Percentiles rank a stretch among this genome's conserved stretches.
Evolutionary conservation across 2,329 filamentous ascomycete species (phyloP).

Genomic region (Botryotinia calthae): DNA sequence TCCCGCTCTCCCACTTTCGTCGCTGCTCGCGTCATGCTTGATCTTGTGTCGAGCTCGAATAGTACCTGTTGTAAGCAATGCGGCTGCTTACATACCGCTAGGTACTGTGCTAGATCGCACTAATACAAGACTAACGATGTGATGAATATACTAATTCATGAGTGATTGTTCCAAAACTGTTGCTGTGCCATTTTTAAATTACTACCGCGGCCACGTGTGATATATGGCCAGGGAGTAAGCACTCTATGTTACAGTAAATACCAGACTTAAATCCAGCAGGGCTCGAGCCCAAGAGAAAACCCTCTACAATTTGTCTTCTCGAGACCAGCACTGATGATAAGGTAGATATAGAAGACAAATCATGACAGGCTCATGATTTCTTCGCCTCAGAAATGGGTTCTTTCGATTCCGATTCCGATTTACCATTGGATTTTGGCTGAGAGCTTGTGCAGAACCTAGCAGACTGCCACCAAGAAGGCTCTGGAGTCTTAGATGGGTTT

Average conservation of each 20-base stretch:
- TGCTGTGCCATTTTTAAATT: neutral
- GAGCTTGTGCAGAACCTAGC: constrained; percentile 25
- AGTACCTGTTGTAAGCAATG: neutral
- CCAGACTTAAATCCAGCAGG: neutral
- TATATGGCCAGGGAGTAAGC: neutral
- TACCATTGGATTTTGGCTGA: neutral
- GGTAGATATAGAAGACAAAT: neutral
- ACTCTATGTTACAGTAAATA: neutral
- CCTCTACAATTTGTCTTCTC: neutral
- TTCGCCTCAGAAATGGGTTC: neutral
- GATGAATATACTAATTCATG: neutral
- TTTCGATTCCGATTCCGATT: neutral
- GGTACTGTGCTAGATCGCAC: neutral
- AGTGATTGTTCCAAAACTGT: neutral
- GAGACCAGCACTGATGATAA: neutral
- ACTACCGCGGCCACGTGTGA: neutral
- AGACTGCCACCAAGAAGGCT: constrained; percentile 33
- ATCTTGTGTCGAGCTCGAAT: neutral
- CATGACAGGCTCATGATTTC: neutral
- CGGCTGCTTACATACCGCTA: neutral
- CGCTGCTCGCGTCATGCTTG: neutral
- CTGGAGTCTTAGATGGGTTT: constrained; percentile 22
- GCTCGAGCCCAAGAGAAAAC: neutral
- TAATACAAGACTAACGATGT: neutral
- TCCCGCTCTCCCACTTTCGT: neutral